Base-by-base conservation (phyloP, 2,329 filamentous ascomycete species). In the Teratosphaeria zuluensis region DNA sequence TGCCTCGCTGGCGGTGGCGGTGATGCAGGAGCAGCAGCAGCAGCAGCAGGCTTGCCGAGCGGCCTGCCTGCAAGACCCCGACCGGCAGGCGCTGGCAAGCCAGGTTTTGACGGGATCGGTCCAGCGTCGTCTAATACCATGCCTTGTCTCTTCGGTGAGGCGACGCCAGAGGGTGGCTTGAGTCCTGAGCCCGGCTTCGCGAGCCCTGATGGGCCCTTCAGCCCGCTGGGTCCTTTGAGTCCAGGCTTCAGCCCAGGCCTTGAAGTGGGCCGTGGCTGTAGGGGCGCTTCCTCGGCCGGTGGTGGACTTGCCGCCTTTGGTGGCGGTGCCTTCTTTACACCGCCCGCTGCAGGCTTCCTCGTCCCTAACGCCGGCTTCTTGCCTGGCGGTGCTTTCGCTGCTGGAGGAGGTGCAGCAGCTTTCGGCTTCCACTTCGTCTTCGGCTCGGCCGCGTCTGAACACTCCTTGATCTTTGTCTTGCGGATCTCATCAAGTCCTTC, bases 401-500 rank as follows among this genome's bases (percentile, higher is more conserved):
- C 75, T 51, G 79, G 77, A 19, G 78, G 73, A 65, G 90, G 83
- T 28, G 81, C 78, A 55, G 80, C 78, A 19, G 90, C 83, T 76
- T 96, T 96, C 0, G 92, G 92, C 75, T 95, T 95, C 71, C 91
- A 90, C 71, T 94, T 95, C 31, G 90, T 88, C 71, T 90, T 92
- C 57, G 95, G 90, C 70, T 92, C 86, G 31, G 89, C 90, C 4
- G 82, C 80, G 58, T 92, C 89, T 61, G 86, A 89, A 72, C 85
- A 97, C 72, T 99, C 94, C 76, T 95, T 96, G 72, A 97, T 89
- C 74, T 96, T 99, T 62, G 81, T 88, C 77, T 96, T 97, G 61
- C 92, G 84, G 65, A 97, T 97, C 28, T 99, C 94, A 70, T 99
- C 94, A 2, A 99, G 79, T 2, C 90, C 90, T 63, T 96, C 92